Evolutionary conservation across 371 early-diverging fungal genomes (phyloP).

Genomic region (Actinomucor elegans): DNA sequence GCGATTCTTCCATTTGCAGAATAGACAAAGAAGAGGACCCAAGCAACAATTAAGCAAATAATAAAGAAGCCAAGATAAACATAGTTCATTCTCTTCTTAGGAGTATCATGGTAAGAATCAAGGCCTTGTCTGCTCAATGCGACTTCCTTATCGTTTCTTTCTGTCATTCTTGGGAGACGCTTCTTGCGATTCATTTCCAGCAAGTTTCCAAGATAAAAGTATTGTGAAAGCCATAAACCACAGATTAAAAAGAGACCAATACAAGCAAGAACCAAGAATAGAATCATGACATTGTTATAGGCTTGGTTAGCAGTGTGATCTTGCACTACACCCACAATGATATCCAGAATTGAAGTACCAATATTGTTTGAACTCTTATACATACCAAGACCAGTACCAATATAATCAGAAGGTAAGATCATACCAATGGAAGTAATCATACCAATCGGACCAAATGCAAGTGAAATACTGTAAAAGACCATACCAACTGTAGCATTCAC

Average conservation of each 20-base stretch:
- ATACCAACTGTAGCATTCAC: slow-evolving; percentile 57
- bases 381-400: slow-evolving; percentile 70
- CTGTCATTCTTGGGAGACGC: slow-evolving; percentile 26
- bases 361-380: slow-evolving; percentile 68
- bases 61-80: slow-evolving; percentile 17
- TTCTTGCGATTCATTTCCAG: slow-evolving; percentile 24
- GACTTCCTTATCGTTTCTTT: slow-evolving; percentile 27
- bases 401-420: slow-evolving; percentile 51
- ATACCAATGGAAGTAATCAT: slow-evolving; percentile 68
- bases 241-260: slow-evolving; percentile 30
- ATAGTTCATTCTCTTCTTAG: slow-evolving; percentile 9
- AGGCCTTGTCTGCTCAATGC: slow-evolving; percentile 20
- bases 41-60: slow-evolving; percentile 17
- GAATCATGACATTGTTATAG: slow-evolving; percentile 53
- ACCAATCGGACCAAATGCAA: slow-evolving; percentile 69
- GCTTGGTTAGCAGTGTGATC: slow-evolving; percentile 40
- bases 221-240: slow-evolving; percentile 19
- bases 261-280: slow-evolving; percentile 40
- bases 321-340: slow-evolving; percentile 63
- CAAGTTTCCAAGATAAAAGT: slow-evolving; percentile 17
- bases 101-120: slow-evolving; percentile 20
- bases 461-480: slow-evolving; percentile 59
- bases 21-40: slow-evolving; percentile 35
- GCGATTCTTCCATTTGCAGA: slow-evolving; percentile 18
- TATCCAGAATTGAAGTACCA: slow-evolving; percentile 65